These are phyloP conservation scores for Suillus sp. DNA, from an alignment of 768 basidiomycete species.

Conservation along the genomic window DNA sequence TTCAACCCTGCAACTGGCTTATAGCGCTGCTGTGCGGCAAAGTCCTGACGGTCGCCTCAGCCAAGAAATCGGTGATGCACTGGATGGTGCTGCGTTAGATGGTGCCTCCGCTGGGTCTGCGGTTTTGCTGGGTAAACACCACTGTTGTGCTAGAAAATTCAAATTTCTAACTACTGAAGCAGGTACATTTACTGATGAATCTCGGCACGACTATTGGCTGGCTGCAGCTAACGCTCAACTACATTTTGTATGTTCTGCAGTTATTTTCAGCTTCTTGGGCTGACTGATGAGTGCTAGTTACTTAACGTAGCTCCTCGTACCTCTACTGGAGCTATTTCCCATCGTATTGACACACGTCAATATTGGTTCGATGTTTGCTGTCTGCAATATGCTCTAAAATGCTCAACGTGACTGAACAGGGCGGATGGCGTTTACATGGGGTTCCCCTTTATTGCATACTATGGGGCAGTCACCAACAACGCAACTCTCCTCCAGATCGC, in stretches of 20 bases:
- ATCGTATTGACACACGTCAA: constrained; percentile 37
- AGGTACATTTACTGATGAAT: constrained; percentile 20
- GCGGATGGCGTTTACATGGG: constrained; percentile 45
- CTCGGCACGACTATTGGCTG: constrained; percentile 23
- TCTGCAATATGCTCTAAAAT: background rate
- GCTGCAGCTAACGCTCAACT: constrained; percentile 25
- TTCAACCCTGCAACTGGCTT: constrained; percentile 26
- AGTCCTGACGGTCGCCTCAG: constrained; percentile 31
- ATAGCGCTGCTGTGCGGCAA: constrained; percentile 31
- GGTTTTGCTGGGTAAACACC: constrained; percentile 25
- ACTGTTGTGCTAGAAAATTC: background rate
- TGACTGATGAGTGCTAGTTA: constrained; percentile 15
- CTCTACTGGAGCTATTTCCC: constrained; percentile 42
- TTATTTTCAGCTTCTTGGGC: background rate
- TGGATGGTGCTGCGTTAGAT: constrained; percentile 32
- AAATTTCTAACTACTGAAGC: background rate
- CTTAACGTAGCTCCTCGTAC: constrained; percentile 33
- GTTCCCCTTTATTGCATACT: constrained; percentile 46
- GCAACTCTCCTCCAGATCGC: constrained; percentile 41
- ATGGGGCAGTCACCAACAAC: constrained; percentile 37
- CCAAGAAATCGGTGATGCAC: constrained; percentile 28
- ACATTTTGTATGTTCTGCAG: constrained; percentile 20
- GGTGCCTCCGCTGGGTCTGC: constrained; percentile 30
- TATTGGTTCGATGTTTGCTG: constrained; percentile 27
- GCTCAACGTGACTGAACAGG: constrained; percentile 20